phyloP scores from a whole-genome alignment of 2,329 filamentous ascomycete genomes.

The Pseudogymnoascus sp. region DNA sequence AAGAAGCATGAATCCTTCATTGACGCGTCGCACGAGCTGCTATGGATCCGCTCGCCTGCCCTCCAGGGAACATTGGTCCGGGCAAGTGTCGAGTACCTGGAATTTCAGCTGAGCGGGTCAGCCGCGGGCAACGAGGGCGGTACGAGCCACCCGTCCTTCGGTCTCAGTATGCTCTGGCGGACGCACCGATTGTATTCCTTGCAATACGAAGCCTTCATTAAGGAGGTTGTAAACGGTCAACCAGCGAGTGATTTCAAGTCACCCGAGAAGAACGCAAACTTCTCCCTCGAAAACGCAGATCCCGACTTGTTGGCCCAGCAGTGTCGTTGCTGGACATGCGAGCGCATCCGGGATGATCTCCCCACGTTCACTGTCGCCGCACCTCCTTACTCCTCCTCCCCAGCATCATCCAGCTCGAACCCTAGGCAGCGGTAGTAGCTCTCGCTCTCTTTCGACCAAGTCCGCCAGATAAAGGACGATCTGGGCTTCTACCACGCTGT shows the following conservation, averaged over 20 bases:
- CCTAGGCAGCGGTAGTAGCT: slow-evolving; percentile 1
- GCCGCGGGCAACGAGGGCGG: neutral
- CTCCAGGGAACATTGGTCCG: neutral
- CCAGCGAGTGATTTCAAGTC: neutral
- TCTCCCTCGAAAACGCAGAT: neutral
- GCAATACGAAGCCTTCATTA: slow-evolving; percentile 10
- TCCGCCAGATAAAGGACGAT: slow-evolving; percentile 10
- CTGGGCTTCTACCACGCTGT: slow-evolving; percentile 9
- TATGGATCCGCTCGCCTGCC: neutral
- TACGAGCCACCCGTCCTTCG: slow-evolving; percentile 1
- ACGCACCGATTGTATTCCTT: slow-evolving; percentile 10
- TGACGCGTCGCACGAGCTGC: neutral
- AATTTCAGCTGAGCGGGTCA: neutral
- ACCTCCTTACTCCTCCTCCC: neutral
- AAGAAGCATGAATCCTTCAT: neutral
- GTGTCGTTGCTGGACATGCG: slow-evolving; percentile 13
- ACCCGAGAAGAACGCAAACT: neutral
- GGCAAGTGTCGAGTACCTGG: slow-evolving; percentile 1
- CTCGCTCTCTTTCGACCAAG: slow-evolving; percentile 7
- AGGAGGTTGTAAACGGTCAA: neutral
- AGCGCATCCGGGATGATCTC: slow-evolving; percentile 12
- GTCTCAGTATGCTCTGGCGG: slow-evolving; percentile 9
- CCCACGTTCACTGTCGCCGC: slow-evolving; percentile 7
- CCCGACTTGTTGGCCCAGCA: neutral
- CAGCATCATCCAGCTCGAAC: neutral